Conservation (phyloP, 1,139 yeast genomes). For the Lodderomyces theae region DNA sequence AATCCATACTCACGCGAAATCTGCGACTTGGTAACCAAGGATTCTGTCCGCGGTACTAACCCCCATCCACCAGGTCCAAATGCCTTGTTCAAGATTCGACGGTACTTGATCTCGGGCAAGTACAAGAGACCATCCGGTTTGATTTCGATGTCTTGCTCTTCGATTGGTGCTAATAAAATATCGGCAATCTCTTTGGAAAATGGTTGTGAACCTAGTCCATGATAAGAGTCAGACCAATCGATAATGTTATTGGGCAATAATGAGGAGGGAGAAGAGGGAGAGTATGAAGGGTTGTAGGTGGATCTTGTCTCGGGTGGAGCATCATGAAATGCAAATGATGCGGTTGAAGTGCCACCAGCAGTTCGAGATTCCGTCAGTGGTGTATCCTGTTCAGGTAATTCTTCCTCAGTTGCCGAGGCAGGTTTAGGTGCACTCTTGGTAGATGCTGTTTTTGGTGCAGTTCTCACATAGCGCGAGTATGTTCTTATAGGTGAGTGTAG, state of each 20-base stretch:
- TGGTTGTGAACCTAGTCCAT: constrained; percentile 77
- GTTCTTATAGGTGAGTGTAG: background rate
- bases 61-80: constrained; percentile 99
- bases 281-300: background rate
- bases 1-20: constrained; percentile 86
- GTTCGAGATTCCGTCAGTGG: background rate
- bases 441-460: constrained; percentile 8
- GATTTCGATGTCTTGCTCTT: constrained; percentile 76
- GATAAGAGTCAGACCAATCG: constrained; percentile 76
- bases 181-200: constrained; percentile 62
- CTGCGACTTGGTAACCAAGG: constrained; percentile 61
- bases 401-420: constrained; percentile 6
- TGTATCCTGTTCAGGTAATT: background rate
- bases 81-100: constrained; percentile 81
- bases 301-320: constrained; percentile 10
- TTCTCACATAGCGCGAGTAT: constrained; percentile 7
- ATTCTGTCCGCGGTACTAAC: constrained; percentile 86
- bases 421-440: constrained; percentile 2
- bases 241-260: constrained; percentile 15
- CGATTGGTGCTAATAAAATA: constrained; percentile 57
- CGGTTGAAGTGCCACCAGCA: background rate
- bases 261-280: no score
- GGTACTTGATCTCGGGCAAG: constrained; percentile 90
- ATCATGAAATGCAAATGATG: constrained; percentile 20
- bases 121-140: constrained; percentile 93